Conservation (phyloP, 106 monocot species). For the Dioscorea alata region DNA sequence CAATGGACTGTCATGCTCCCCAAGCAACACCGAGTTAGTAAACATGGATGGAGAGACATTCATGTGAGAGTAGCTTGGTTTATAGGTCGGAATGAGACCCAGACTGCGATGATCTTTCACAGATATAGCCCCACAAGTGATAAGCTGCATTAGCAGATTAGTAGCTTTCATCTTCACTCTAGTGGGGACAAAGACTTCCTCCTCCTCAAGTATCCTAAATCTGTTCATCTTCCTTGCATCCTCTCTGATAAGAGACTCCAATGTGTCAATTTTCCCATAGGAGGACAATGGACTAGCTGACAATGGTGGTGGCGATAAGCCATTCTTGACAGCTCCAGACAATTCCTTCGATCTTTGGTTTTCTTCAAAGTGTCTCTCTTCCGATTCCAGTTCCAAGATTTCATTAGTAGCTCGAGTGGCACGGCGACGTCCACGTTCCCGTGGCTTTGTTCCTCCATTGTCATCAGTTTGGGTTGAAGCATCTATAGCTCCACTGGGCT, state of each 20-base stretch:
- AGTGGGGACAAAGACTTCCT: constrained; percentile 15
- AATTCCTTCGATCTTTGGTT: neutral
- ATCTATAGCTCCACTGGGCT: constrained; percentile 16
- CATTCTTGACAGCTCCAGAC: constrained; percentile 10
- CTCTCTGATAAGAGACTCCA: constrained; percentile 37
- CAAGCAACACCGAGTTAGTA: constrained; percentile 3
- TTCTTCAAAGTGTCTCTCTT: neutral
- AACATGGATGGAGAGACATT: constrained; percentile 15
- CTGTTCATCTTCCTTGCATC: constrained; percentile 28
- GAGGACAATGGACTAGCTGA: constrained; percentile 26
- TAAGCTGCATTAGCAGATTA: constrained; percentile 33
- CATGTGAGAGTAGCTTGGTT: constrained; percentile 22
- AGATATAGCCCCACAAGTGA: constrained; percentile 36
- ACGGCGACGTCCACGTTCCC: neutral
- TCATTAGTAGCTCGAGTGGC: constrained; percentile 11
- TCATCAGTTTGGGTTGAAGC: constrained; percentile 42
- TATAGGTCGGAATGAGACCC: constrained; percentile 20
- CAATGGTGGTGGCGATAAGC: constrained; percentile 19
- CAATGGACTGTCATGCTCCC: constrained; percentile 17
- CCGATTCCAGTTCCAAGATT: constrained; percentile 4
- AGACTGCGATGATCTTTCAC: constrained; percentile 30
- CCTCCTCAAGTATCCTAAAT: constrained; percentile 22
- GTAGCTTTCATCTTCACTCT: constrained; percentile 28
- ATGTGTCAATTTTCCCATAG: constrained; percentile 25
- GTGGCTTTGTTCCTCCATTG: neutral